phyloP scores from a whole-genome alignment of 139 green algal genomes.

The Tetradesmus obliquus region DNA sequence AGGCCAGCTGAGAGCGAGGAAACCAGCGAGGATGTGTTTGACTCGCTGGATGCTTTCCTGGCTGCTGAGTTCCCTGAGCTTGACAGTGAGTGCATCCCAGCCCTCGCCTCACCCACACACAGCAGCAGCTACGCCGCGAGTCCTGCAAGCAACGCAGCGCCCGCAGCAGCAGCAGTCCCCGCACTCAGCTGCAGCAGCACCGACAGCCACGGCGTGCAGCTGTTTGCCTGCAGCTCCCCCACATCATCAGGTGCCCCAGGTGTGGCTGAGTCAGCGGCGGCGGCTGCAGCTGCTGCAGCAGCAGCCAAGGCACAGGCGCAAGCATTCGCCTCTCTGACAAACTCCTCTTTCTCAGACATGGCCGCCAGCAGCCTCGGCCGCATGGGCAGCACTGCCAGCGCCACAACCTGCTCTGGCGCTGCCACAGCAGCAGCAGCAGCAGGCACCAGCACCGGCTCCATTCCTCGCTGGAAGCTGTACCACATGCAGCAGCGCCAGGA shows the following conservation, averaged over 20 bases:
- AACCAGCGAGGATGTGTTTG: background rate
- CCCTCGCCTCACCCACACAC: background rate
- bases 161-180: background rate
- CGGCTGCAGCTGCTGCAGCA: background rate
- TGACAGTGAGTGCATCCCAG: background rate
- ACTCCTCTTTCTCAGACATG: background rate
- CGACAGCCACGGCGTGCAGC: background rate
- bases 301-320: background rate
- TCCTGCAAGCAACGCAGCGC: background rate
- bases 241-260: background rate
- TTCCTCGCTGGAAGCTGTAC: constrained; percentile 16
- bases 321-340: background rate
- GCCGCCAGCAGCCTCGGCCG: background rate
- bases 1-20: background rate
- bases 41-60: background rate
- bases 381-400: background rate
- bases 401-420: background rate
- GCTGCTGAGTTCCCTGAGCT: background rate
- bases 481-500: constrained; percentile 21
- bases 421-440: background rate
- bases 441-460: background rate
- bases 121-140: background rate
- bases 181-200: constrained; percentile 1
- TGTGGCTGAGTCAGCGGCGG: background rate
- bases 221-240: background rate